Conservation (phyloP, 352 stramenopile species). For the Globisporangium recalcitrans region DNA sequence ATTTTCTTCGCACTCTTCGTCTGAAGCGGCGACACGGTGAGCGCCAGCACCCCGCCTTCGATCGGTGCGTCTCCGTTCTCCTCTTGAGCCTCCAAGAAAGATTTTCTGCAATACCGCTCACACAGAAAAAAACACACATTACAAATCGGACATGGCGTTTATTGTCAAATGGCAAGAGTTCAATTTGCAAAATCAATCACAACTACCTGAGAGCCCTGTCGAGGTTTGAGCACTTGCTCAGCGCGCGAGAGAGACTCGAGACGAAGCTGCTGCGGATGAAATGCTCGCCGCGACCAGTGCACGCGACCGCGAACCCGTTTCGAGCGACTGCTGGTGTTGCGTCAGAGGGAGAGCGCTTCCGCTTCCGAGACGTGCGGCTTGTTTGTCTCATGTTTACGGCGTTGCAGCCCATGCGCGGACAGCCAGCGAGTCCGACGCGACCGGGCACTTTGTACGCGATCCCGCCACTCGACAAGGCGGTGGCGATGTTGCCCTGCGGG, state of each 20-base stretch:
- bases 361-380: constrained; percentile 8
- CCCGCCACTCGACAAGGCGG: constrained; percentile 59
- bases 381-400: constrained; percentile 26
- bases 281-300: constrained; percentile 62
- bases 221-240: constrained; percentile 19
- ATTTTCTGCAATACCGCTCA: constrained; percentile 9
- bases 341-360: background rate
- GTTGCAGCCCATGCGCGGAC: constrained; percentile 55
- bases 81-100: constrained; percentile 26
- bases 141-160: too few species aligned
- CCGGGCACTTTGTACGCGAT: constrained; percentile 62
- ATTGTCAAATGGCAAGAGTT: too few species aligned
- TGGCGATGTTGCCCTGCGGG: constrained; percentile 39
- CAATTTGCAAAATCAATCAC: background rate
- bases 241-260: constrained; percentile 21
- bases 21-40: constrained; percentile 17
- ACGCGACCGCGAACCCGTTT: constrained; percentile 48
- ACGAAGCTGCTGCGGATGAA: constrained; percentile 52
- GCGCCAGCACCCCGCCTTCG: constrained; percentile 50
- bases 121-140: background rate
- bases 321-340: constrained; percentile 2
- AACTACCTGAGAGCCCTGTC: constrained; percentile 20
- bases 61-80: constrained; percentile 33
- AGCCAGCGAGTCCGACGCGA: constrained; percentile 58
- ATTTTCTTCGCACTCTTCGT: background rate